These are phyloP conservation scores for Crassisporium funariophilum DNA, from an alignment of 768 basidiomycete genomes.

Conservation along the genomic window DNA sequence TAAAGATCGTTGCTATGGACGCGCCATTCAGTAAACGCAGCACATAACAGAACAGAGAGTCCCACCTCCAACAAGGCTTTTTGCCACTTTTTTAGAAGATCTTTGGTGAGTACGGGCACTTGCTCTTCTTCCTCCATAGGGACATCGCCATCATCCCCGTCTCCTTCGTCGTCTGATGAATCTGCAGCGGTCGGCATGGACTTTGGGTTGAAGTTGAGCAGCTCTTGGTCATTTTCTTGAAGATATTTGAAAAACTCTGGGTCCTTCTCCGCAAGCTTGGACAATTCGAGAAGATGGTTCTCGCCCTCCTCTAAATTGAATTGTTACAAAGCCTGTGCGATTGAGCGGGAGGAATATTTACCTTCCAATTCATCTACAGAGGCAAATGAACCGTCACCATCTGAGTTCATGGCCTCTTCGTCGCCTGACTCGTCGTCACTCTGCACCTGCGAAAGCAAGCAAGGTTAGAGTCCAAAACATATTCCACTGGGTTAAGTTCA, in stretches of 20 bases:
- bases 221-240: conserved; percentile 90
- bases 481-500: neutral
- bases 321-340: neutral
- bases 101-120: conserved; percentile 65
- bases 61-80: conserved; percentile 72
- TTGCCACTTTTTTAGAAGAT: conserved; percentile 81
- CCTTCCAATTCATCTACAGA: conserved; percentile 77
- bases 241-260: conserved; percentile 99
- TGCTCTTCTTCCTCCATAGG: conserved; percentile 50
- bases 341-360: conserved; percentile 11
- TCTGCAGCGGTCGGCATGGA: conserved; percentile 39
- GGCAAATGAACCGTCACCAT: conserved; percentile 69
- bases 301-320: conserved; percentile 61
- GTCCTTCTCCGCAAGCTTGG: conserved; percentile 91
- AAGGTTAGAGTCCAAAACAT: conserved; percentile 6
- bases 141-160: conserved; percentile 49
- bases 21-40: neutral
- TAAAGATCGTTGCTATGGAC: conserved; percentile 75
- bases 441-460: conserved; percentile 3
- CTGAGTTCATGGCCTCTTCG: conserved; percentile 33
- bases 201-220: conserved; percentile 76
- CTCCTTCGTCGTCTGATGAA: conserved; percentile 48
- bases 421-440: conserved; percentile 34
- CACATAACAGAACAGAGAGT: neutral
- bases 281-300: conserved; percentile 78